phyloP scores from a whole-genome alignment of 257 asterid species.

The Solanum bulbocastanum region DNA sequence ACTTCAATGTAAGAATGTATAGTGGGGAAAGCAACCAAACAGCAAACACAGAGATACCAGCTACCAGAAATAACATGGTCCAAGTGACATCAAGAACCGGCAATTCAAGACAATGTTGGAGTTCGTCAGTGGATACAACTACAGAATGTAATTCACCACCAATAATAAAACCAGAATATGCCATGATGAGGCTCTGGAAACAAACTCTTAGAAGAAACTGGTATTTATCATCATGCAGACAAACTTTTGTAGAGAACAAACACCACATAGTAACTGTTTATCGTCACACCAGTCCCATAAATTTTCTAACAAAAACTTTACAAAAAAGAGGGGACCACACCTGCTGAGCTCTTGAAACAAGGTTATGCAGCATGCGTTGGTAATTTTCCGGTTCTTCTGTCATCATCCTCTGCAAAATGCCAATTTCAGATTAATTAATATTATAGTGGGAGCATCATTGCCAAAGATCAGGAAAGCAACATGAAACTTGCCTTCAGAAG shows the following conservation, averaged over 20 bases:
- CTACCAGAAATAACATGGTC: not conserved
- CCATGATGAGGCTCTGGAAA: not conserved
- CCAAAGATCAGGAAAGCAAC: constrained; percentile 16
- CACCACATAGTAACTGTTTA: not conserved
- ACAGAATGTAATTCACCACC: not conserved
- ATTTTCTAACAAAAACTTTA: not conserved
- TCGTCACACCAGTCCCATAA: not conserved
- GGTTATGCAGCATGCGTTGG: constrained; percentile 93
- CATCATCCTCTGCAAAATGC: constrained; percentile 85
- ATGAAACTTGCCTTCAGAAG: constrained; percentile 78
- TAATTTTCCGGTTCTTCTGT: constrained; percentile 88
- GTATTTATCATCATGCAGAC: not conserved
- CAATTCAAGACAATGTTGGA: not conserved
- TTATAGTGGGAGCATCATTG: not conserved
- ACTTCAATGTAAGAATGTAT: not conserved
- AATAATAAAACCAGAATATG: not conserved
- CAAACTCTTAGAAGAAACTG: not conserved
- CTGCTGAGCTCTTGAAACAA: constrained; percentile 96
- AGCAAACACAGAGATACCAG: not conserved
- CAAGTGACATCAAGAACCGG: not conserved
- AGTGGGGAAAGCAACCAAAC: not conserved
- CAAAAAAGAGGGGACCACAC: constrained; percentile 17
- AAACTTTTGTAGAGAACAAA: not conserved
- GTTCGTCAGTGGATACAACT: not conserved
- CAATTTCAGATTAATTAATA: constrained; percentile 2